Conservation (phyloP, 441 rosid genomes). For the Populus hybrid region DNA sequence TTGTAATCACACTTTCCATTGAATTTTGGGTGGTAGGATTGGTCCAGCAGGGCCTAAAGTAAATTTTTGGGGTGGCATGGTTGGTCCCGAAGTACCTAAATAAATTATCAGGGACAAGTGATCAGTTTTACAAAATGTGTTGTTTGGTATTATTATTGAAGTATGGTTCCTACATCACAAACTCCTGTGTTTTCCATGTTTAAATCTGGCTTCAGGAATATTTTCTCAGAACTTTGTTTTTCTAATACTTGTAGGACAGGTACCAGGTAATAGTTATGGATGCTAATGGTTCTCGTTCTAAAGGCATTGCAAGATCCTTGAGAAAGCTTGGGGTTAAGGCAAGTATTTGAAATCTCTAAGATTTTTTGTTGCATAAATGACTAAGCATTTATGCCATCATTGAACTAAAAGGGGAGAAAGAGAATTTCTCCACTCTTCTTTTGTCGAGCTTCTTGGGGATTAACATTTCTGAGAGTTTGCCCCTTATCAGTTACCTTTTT, state of each 20-base stretch:
- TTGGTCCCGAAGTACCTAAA: not conserved
- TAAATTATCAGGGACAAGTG: not conserved
- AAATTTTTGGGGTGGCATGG: not conserved
- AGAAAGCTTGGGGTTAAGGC: constrained; percentile 86
- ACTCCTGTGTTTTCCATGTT: not conserved
- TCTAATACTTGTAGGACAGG: constrained; percentile 82
- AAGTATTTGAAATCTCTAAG: constrained; percentile 29
- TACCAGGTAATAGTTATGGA: constrained; percentile 94
- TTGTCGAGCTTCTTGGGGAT: not conserved
- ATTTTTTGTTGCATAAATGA: constrained; percentile 1
- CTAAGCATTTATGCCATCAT: constrained; percentile 1
- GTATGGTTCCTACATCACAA: not conserved
- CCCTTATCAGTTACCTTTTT: not conserved
- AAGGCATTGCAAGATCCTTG: constrained; percentile 91
- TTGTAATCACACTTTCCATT: not conserved
- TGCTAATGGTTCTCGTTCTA: constrained; percentile 80
- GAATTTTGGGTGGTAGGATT: not conserved
- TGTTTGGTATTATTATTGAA: not conserved
- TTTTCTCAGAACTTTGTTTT: constrained; percentile 35
- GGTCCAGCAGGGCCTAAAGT: not conserved
- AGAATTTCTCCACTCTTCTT: not conserved
- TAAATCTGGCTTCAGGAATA: constrained; percentile 13
- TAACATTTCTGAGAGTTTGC: not conserved
- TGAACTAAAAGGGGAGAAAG: constrained; percentile 7
- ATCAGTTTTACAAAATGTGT: not conserved